Evolutionary conservation across 305 asterid species (phyloP).

Genomic region (Solanum hybrid): DNA sequence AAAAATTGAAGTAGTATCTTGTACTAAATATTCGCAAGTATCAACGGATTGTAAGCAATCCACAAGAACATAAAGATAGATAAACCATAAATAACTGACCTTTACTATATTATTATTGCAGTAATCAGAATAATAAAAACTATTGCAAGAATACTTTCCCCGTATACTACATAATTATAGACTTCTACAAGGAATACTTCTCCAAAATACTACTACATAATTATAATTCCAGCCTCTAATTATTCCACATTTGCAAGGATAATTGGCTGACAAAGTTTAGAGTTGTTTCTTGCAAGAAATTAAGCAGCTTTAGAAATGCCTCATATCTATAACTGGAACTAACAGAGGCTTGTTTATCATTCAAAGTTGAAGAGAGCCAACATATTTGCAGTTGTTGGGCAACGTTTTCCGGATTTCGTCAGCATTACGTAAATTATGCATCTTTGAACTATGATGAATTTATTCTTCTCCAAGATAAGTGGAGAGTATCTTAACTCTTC

Average conservation of each 20-base stretch:
- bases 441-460: background rate
- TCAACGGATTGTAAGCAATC: background rate
- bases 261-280: background rate
- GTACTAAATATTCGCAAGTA: background rate
- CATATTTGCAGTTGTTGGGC: background rate
- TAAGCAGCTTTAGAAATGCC: background rate
- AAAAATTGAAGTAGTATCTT: background rate
- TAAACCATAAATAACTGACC: background rate
- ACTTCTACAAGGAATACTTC: background rate
- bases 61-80: background rate
- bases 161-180: background rate
- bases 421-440: background rate
- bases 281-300: background rate
- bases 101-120: background rate
- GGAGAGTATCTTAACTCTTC: conserved; percentile 6
- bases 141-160: background rate
- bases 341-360: conserved; percentile 1
- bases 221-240: background rate
- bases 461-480: background rate
- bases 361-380: background rate
- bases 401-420: background rate
- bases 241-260: background rate
- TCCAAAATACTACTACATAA: background rate
- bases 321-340: background rate
- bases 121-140: background rate